Evolutionary conservation across 768 basidiomycete species (phyloP).

Genomic region (Leucocoprinus leucothites): DNA sequence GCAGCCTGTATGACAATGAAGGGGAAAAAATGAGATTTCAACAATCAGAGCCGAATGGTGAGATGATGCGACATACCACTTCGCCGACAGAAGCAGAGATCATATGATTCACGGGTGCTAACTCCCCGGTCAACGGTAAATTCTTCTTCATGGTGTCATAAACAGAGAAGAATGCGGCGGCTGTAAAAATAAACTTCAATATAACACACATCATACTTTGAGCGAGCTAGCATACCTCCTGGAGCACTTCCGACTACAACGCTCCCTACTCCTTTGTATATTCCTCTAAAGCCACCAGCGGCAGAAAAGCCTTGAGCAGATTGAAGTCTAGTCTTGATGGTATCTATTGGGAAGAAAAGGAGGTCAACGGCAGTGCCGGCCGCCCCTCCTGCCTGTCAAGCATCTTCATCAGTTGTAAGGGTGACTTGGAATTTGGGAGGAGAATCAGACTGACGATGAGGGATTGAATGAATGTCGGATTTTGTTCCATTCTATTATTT

Average conservation of each 20-base stretch:
- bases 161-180: slow-evolving; percentile 91
- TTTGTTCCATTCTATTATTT: slow-evolving; percentile 19
- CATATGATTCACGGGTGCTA: slow-evolving; percentile 61
- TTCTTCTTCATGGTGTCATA: slow-evolving; percentile 85
- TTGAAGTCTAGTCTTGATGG: slow-evolving; percentile 93
- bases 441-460: slow-evolving; percentile 35
- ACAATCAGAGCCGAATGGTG: slow-evolving; percentile 8
- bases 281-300: slow-evolving; percentile 85
- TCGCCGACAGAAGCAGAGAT: slow-evolving; percentile 57
- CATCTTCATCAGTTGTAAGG: slow-evolving; percentile 1
- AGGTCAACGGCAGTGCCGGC: slow-evolving; percentile 94
- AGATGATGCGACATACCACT: slow-evolving; percentile 37
- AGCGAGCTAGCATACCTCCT: slow-evolving; percentile 59
- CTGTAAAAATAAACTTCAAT: slow-evolving; percentile 37
- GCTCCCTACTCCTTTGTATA: slow-evolving; percentile 93
- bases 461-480: slow-evolving; percentile 43
- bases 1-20: slow-evolving; percentile 52
- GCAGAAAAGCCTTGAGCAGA: slow-evolving; percentile 79
- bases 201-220: not conserved
- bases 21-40: not conserved
- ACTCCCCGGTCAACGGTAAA: slow-evolving; percentile 58
- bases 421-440: not conserved
- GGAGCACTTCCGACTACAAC: slow-evolving; percentile 94
- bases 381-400: slow-evolving; percentile 73
- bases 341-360: slow-evolving; percentile 96